Evolutionary conservation across 2,329 filamentous ascomycete species (phyloP), one percentile per base, ranked within the genome.

Genomic region (Sclerotinia subarctica): DNA sequence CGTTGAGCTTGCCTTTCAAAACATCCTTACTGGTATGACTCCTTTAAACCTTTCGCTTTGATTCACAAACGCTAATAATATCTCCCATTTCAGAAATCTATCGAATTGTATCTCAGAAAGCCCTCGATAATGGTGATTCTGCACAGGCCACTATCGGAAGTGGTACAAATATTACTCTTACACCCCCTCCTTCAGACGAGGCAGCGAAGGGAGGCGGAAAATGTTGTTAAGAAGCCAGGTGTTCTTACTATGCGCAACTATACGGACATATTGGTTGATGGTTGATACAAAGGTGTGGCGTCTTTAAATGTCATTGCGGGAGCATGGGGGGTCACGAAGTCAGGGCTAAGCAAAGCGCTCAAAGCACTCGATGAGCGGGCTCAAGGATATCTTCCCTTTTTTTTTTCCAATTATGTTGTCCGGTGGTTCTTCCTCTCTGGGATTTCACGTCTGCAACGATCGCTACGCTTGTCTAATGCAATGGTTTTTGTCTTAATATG

Each of bases 1-100:
- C 79, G 95, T 99, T 74, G 95, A 99, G 83, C 89, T 98, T 78
- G 95, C 95, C 70, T 98, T 99, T 88, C 94, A 99, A 84, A 98
- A 98, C 82, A 99, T 99, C 79, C 85, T 99, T 79, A 99, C 95
- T 78, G 94, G 94, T 97, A 86, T 71, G 86, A 57, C 32, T 24
- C 8, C 42, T 51, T 57, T 35, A 19, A 38, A n/a, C 11, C 15
- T 46, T n/a, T 54, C 7, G 47, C 42, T 57, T 29, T 49, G 15
- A 35, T 67, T 42, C 21, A 11, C 19, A 54, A 1, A 51, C 56
- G 44, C 67, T 73, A 66, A 72, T 46, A 15, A 46, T 54, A n/a
- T 59, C 67, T 44, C 63, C 66, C 60, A 52, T 54, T 44, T 42
- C 79, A 97, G 95, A 99, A 86, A 99, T 99, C 83, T 99, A 98